phyloP scores from a whole-genome alignment of 345 rosid genomes.

The Brassica incana region DNA sequence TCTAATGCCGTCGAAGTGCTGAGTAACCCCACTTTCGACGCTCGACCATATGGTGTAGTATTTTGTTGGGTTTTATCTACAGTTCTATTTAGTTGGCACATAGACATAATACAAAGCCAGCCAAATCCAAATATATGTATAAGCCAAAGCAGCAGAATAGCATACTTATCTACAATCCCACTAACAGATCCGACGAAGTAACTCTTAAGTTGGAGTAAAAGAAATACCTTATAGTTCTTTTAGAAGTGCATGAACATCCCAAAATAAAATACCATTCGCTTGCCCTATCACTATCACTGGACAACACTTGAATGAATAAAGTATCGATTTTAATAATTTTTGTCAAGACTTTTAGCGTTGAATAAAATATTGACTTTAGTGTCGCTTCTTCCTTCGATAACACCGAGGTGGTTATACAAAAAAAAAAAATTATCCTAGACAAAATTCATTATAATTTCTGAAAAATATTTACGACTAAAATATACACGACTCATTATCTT shows the following conservation, averaged over 20 bases:
- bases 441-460: neutral
- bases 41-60: neutral
- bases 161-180: neutral
- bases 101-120: neutral
- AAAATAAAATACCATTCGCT: neutral
- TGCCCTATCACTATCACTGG: neutral
- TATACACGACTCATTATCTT: neutral
- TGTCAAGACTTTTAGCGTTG: neutral
- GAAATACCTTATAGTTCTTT: neutral
- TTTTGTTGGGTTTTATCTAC: no score
- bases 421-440: neutral
- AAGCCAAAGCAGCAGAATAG: neutral
- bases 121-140: neutral
- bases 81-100: neutral
- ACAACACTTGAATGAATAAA: neutral
- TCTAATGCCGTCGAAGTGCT: neutral
- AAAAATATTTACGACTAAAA: neutral
- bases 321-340: neutral
- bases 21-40: neutral
- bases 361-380: neutral
- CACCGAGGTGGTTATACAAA: neutral
- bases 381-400: neutral
- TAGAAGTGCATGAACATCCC: no score
- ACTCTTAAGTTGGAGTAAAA: neutral
- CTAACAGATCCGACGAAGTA: neutral